These are phyloP conservation scores for Geotrichum histeridarum DNA, from an alignment of 1,139 yeast genomes.

Conservation along the genomic window DNA sequence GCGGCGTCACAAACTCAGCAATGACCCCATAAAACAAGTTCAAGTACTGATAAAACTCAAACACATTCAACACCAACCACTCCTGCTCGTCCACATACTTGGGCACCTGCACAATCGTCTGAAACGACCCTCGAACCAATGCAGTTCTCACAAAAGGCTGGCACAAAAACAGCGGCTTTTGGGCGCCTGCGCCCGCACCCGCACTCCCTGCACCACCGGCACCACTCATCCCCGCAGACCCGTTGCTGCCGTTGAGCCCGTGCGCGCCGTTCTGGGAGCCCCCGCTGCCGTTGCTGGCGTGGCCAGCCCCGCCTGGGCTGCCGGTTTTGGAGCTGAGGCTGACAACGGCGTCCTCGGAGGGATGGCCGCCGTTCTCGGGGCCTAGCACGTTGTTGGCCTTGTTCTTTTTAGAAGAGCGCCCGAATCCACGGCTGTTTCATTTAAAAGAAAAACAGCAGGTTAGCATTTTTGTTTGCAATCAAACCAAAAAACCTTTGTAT, in stretches of 20 bases:
- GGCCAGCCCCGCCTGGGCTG: not conserved
- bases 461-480: not conserved
- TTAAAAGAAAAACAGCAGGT: not conserved
- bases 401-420: constrained; percentile 55
- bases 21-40: constrained; percentile 85
- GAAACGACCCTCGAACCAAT: constrained; percentile 93
- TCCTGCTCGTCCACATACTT: constrained; percentile 91
- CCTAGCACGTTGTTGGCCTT: constrained; percentile 20
- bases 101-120: constrained; percentile 90
- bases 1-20: constrained; percentile 84
- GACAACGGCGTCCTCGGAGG: constrained; percentile 9
- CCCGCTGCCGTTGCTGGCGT: constrained; percentile 13
- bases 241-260: constrained; percentile 34
- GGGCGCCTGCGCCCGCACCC: constrained; percentile 24
- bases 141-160: constrained; percentile 95
- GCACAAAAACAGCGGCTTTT: constrained; percentile 65
- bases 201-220: constrained; percentile 3
- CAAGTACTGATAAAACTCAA: constrained; percentile 80
- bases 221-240: constrained; percentile 31
- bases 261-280: constrained; percentile 6
- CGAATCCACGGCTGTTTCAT: constrained; percentile 56
- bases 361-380: not conserved
- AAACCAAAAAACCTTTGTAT: not conserved
- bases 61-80: constrained; percentile 91
- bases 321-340: constrained; percentile 18